These are phyloP conservation scores for Sporobolomyces pararoseus DNA, from an alignment of 768 basidiomycete species.

Conservation along the genomic window DNA sequence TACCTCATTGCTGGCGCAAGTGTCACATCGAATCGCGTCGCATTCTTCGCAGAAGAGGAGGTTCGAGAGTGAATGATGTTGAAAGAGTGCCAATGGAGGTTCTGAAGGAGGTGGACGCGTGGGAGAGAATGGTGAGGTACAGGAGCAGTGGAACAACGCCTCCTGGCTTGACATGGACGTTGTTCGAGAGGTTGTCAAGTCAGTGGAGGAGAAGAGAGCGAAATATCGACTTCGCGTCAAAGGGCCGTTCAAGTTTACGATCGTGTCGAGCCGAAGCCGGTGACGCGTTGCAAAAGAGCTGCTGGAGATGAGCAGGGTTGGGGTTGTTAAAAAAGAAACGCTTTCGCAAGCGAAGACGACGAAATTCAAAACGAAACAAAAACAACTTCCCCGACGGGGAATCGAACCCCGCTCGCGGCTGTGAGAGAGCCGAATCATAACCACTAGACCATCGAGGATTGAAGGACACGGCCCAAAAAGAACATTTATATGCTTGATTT, in stretches of 20 bases:
- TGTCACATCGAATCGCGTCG: conserved; percentile 87
- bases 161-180: conserved; percentile 18
- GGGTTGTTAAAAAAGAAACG: too few species aligned
- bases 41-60: conserved; percentile 99
- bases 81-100: conserved; percentile 68
- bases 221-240: too few species aligned
- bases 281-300: too few species aligned
- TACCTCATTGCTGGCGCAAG: conserved; percentile 87
- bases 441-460: conserved; percentile 31
- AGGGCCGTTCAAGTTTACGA: too few species aligned
- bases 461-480: too few species aligned
- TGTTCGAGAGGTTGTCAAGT: background rate
- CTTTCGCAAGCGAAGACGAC: too few species aligned
- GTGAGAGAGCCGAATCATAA: conserved; percentile 35
- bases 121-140: conserved; percentile 55
- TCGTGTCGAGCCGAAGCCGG: too few species aligned
- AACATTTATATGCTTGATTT: too few species aligned
- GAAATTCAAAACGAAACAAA: too few species aligned
- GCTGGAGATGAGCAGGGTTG: too few species aligned
- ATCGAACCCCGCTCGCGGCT: conserved; percentile 33
- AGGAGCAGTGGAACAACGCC: conserved; percentile 50
- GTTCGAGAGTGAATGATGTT: conserved; percentile 74
- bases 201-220: background rate
- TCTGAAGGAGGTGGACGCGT: conserved; percentile 62
- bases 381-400: conserved; percentile 12